These are phyloP conservation scores for Phytophthora crassamura DNA, from an alignment of 352 stramenopile genomes.

Conservation along the genomic window DNA sequence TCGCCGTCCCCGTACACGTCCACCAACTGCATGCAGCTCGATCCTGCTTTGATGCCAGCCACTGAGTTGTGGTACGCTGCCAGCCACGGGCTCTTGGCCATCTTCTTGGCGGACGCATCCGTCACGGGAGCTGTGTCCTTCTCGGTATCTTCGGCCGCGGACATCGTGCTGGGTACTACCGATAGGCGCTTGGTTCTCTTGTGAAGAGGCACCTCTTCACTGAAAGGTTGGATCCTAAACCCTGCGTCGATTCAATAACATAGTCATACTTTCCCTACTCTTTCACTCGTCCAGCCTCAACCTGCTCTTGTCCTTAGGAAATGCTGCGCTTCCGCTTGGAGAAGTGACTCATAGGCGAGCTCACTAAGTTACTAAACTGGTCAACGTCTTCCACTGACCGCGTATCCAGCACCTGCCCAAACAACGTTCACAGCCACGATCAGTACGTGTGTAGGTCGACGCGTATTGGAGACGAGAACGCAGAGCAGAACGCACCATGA, in stretches of 20 bases:
- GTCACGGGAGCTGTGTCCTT: slow-evolving; percentile 13
- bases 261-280: slow-evolving; percentile 16
- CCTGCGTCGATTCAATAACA: slow-evolving; percentile 12
- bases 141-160: slow-evolving; percentile 31
- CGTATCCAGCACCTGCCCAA: slow-evolving; percentile 42
- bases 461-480: too few species aligned
- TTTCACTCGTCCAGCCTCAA: neutral
- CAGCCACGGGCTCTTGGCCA: slow-evolving; percentile 74
- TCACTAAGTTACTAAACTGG: slow-evolving; percentile 44
- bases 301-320: slow-evolving; percentile 24
- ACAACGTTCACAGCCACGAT: slow-evolving; percentile 1
- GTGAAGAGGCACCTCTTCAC: slow-evolving; percentile 27
- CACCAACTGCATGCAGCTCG: slow-evolving; percentile 76
- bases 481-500: slow-evolving; percentile 59
- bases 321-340: slow-evolving; percentile 45
- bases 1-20: slow-evolving; percentile 89
- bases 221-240: slow-evolving; percentile 27
- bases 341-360: slow-evolving; percentile 29
- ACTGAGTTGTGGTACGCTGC: slow-evolving; percentile 91
- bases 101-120: slow-evolving; percentile 31
- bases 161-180: slow-evolving; percentile 10
- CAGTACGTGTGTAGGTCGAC: neutral
- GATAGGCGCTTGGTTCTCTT: too few species aligned
- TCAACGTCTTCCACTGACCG: slow-evolving; percentile 38
- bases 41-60: slow-evolving; percentile 86